phyloP scores from a whole-genome alignment of 2,329 filamentous ascomycete genomes.

The Didymella lethalis region DNA sequence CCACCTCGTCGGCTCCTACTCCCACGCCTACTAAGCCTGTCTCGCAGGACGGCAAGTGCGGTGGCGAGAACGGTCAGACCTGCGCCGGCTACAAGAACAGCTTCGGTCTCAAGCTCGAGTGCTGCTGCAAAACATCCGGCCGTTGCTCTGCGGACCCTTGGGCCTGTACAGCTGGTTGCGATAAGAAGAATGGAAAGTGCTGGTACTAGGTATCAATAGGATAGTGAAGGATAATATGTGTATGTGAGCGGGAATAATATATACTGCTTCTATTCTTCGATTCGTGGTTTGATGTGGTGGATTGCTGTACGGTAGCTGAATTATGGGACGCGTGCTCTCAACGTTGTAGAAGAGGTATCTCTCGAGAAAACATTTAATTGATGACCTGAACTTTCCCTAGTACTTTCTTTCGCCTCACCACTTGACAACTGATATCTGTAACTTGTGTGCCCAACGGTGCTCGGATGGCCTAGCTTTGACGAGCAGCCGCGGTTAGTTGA shows the following conservation, averaged over 20 bases:
- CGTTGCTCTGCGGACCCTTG: conserved; percentile 33
- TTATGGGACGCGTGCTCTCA: conserved; percentile 9
- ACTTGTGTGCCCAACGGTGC: not conserved
- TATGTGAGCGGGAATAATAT: conserved; percentile 2
- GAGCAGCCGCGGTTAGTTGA: not conserved
- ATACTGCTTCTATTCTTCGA: conserved; percentile 5
- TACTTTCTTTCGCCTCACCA: not conserved
- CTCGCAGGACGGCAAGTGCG: conserved; percentile 39
- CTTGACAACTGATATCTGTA: not conserved
- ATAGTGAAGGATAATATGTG: not conserved
- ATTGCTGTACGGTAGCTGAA: conserved; percentile 9
- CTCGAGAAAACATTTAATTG: conserved; percentile 5
- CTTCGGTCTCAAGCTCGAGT: conserved; percentile 31
- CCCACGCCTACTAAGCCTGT: conserved; percentile 28
- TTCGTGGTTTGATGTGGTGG: conserved; percentile 7
- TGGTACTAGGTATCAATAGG: conserved; percentile 24
- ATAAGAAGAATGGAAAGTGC: conserved; percentile 41
- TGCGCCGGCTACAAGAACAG: conserved; percentile 37
- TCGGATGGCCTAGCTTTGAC: not conserved
- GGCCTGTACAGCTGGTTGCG: conserved; percentile 39
- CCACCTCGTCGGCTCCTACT: conserved; percentile 16
- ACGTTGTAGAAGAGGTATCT: conserved; percentile 6
- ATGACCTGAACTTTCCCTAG: not conserved
- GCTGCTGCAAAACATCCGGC: conserved; percentile 36
- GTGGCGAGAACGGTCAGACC: conserved; percentile 33